Base-by-base conservation (phyloP, 1,284 basidiomycete genomes). In the Cryptococcus wingfieldii region DNA sequence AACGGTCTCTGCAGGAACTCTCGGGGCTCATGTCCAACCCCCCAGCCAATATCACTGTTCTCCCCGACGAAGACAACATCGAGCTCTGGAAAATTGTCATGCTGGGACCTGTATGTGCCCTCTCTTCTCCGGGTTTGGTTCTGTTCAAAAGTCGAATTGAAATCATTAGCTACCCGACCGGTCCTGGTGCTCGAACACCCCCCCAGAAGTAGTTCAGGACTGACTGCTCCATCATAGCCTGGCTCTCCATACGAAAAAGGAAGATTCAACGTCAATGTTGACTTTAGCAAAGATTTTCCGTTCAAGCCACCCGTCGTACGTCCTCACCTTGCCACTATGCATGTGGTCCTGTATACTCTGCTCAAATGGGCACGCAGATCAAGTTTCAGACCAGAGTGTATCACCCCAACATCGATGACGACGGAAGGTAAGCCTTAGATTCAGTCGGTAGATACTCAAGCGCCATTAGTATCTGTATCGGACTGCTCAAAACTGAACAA, bases 361-460 rank as follows among this genome's bases (percentile, higher is more conserved):
- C 10, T 25, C 12, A 38, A 46, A 16, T 45, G 5, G 34, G 14
- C 34, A 18, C 16, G 1, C 55, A 93, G 90, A 86, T 93, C 57
- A 84, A 83, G 43, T 93, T 93, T 77, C 83, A 79, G 46, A 94
- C 91, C 39, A 90, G 87, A 80, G 87, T 92, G 56, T 94, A 94
- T 70, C 91, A 95, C 77, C 91, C 91, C 14, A 91, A 91, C 52
- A 88, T 95, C 70, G 92, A 94, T 62, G 89, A 91, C 57, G 89
- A 95, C 70, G 91, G 90, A 41, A 92, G 80, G 90, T 89, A 64
- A 59, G 86, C 78, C 10, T 31, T 52, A 50, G 44, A 58, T 13
- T n/a, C 41, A 10, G 19, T 13, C 16, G 7, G 8, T 8, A 42
- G 8, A 23, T 42, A 13, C 16, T 23, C 7, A 42, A n/a, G 16